Percentiles rank a stretch among this genome's conserved stretches.
These are phyloP conservation scores for Tolypocladium ophioglossoides DNA, from an alignment of 2,329 filamentous ascomycete species.

Conservation along the genomic window DNA sequence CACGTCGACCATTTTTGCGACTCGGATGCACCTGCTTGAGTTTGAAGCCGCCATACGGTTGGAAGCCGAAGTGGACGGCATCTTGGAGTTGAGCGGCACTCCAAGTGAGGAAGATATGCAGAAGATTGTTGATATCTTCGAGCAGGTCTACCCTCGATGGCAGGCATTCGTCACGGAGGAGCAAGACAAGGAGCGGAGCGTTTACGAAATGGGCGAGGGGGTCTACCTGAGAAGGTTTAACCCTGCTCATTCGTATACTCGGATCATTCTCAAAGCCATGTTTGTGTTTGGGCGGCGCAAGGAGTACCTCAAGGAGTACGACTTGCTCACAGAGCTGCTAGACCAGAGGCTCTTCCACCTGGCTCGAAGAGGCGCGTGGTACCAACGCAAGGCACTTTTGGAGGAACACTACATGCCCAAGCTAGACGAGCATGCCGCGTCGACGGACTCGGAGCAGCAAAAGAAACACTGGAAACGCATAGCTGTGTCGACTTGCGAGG, in stretches of 20 bases:
- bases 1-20: conserved; percentile 78
- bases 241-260: conserved; percentile 85
- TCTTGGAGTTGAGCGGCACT: conserved; percentile 70
- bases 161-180: conserved; percentile 61
- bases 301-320: conserved; percentile 66
- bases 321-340: conserved; percentile 64
- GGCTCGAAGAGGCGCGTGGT: conserved; percentile 80
- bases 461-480: conserved; percentile 76
- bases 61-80: conserved; percentile 70
- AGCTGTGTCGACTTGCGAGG: conserved; percentile 72
- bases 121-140: conserved; percentile 60
- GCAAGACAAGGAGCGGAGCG: conserved; percentile 60
- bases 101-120: conserved; percentile 55
- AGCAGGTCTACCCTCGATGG: conserved; percentile 75
- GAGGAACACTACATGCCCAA: conserved; percentile 91
- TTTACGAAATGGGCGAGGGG: conserved; percentile 76
- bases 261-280: conserved; percentile 82
- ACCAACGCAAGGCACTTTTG: conserved; percentile 84
- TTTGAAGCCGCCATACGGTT: conserved; percentile 80
- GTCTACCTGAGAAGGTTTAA: conserved; percentile 84
- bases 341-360: conserved; percentile 75
- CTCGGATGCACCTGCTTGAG: conserved; percentile 65
- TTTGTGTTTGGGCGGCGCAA: conserved; percentile 74
- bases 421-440: conserved; percentile 33
- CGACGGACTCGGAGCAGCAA: conserved; percentile 35